phyloP scores from a whole-genome alignment of 371 early-diverging fungal genomes.

The Actinomucor elegans region DNA sequence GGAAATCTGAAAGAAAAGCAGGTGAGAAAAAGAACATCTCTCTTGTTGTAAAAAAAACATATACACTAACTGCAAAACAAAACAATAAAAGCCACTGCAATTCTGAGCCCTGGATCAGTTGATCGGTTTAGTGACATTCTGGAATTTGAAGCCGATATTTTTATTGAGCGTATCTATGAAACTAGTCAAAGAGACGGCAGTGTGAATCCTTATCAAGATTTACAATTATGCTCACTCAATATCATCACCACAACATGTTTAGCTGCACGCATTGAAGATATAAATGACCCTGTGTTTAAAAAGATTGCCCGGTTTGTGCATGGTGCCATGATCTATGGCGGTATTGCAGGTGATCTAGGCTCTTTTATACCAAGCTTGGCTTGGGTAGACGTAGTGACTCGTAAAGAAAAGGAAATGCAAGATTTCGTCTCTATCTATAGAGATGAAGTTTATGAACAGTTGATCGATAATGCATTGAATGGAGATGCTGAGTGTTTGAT shows the following conservation, averaged over 20 bases:
- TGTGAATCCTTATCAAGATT: slow-evolving; percentile 4
- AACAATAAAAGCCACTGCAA: neutral
- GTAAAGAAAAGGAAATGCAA: slow-evolving; percentile 1
- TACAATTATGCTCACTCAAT: slow-evolving; percentile 9
- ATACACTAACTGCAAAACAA: neutral
- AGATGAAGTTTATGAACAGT: neutral
- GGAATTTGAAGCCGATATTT: neutral
- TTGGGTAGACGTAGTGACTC: neutral
- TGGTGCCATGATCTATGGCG: neutral
- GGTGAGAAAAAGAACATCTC: no score
- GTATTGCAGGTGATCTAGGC: slow-evolving; percentile 5
- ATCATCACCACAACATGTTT: slow-evolving; percentile 2
- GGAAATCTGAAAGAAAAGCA: neutral
- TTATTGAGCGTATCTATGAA: neutral
- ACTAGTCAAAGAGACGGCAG: neutral
- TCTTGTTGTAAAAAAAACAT: no score
- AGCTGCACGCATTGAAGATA: neutral
- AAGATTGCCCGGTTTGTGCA: neutral
- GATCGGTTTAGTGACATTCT: slow-evolving; percentile 1
- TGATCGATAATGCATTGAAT: slow-evolving; percentile 2
- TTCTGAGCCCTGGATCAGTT: slow-evolving; percentile 6
- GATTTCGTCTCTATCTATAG: neutral
- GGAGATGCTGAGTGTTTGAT: slow-evolving; percentile 17
- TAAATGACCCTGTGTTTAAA: slow-evolving; percentile 9
- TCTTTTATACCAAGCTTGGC: slow-evolving; percentile 5